A percentile compares a stretch with the other conserved stretches of the same genome.
Conservation (phyloP, 2,329 filamentous ascomycete species). For the Fusarium chaquense region DNA sequence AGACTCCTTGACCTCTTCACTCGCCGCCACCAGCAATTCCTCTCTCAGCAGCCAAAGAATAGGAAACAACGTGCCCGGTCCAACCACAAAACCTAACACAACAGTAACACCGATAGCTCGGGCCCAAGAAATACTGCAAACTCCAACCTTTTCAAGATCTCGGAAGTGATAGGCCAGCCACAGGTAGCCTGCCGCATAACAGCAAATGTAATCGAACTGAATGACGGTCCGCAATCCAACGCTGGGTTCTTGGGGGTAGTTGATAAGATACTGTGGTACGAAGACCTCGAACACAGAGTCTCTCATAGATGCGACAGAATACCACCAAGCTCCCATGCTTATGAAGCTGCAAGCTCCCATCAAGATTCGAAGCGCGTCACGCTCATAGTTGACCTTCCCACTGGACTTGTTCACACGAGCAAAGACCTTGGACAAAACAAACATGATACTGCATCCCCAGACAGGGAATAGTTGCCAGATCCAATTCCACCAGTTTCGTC, state of each 20-base stretch:
- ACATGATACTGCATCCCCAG: slow-evolving; percentile 39
- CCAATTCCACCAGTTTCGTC: slow-evolving; percentile 50
- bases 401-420: background rate
- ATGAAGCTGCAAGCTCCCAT: slow-evolving; percentile 4
- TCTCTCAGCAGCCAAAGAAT: slow-evolving; percentile 39
- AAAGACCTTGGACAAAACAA: slow-evolving; percentile 21
- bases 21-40: slow-evolving; percentile 23
- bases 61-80: slow-evolving; percentile 34
- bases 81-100: slow-evolving; percentile 7
- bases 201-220: slow-evolving; percentile 49
- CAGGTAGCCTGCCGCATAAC: slow-evolving; percentile 30
- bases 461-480: slow-evolving; percentile 50
- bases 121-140: slow-evolving; percentile 23
- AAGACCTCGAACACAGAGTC: slow-evolving; percentile 32
- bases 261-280: slow-evolving; percentile 42
- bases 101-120: slow-evolving; percentile 2
- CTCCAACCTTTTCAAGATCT: slow-evolving; percentile 41
- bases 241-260: slow-evolving; percentile 24
- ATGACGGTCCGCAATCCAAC: slow-evolving; percentile 40
- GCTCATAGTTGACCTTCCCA: accelerated
- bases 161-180: slow-evolving; percentile 45
- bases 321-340: slow-evolving; percentile 41
- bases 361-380: background rate
- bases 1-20: background rate
- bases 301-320: slow-evolving; percentile 10